Conservation (phyloP, 441 rosid species). For the Capsella rubella region DNA sequence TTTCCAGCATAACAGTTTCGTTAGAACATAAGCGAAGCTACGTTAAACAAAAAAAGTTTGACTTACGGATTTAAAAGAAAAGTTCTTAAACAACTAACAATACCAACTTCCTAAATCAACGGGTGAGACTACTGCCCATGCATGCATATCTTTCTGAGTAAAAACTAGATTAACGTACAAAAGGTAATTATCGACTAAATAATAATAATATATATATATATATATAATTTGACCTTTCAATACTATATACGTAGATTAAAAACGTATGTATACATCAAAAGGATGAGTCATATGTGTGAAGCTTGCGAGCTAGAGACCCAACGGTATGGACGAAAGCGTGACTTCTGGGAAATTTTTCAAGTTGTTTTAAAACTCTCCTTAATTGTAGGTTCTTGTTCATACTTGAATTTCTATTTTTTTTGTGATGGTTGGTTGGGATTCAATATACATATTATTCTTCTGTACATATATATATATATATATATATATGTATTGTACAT, state of each 20-base stretch:
- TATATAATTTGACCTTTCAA: not conserved
- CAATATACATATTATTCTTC: too few species aligned
- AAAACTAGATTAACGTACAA: not conserved
- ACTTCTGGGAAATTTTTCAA: constrained; percentile 9
- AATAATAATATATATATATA: too few species aligned
- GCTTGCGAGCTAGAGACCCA: constrained; percentile 32
- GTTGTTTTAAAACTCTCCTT: constrained; percentile 30
- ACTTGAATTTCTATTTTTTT: not conserved
- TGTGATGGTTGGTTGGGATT: constrained; percentile 2
- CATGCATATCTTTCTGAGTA: constrained; percentile 15
- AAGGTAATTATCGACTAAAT: not conserved
- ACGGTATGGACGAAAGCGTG: constrained; percentile 31
- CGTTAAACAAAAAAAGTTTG: not conserved
- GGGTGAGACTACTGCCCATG: constrained; percentile 8
- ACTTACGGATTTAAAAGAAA: not conserved
- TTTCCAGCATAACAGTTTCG: not conserved
- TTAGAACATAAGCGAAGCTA: not conserved
- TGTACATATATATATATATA: too few species aligned
- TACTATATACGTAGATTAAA: not conserved
- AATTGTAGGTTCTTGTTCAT: constrained; percentile 26
- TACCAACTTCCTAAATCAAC: constrained; percentile 4
- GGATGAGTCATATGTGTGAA: constrained; percentile 21
- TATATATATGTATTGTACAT: too few species aligned
- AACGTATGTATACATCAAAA: not conserved
- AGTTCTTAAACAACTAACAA: constrained; percentile 1